Evolutionary conservation across 2,329 filamentous ascomycete species (phyloP).

Genomic region (Phyllosticta ampelicida): DNA sequence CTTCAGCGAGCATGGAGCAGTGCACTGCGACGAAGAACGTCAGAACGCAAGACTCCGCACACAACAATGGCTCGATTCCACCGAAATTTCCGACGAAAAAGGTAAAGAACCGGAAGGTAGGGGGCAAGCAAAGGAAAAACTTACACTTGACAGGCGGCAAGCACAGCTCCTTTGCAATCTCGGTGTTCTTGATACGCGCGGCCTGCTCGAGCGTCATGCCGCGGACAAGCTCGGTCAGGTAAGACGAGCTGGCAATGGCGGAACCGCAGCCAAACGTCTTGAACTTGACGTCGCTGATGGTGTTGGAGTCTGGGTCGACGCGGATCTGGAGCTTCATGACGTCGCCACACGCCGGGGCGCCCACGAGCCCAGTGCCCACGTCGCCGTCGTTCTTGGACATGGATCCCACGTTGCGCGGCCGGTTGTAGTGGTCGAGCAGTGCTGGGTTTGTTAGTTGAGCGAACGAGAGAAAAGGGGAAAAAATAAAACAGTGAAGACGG

Average conservation of each 20-base stretch:
- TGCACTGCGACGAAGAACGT: conserved; percentile 48
- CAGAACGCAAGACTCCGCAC: not conserved
- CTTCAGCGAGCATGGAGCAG: conserved; percentile 86
- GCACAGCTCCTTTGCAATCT: conserved; percentile 94
- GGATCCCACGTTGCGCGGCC: conserved; percentile 66
- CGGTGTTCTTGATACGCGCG: conserved; percentile 84
- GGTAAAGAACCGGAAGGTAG: not conserved
- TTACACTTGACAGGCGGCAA: conserved; percentile 77
- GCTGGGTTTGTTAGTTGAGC: conserved; percentile 28
- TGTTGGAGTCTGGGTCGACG: conserved; percentile 78
- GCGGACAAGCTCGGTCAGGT: conserved; percentile 85
- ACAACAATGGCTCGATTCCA: not conserved
- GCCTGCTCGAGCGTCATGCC: conserved; percentile 97
- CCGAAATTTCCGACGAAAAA: not conserved
- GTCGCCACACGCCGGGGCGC: conserved; percentile 82
- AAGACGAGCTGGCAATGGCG: conserved; percentile 89
- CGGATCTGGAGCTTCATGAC: conserved; percentile 93
- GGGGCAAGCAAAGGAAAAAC: conserved; percentile 26
- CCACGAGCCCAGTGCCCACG: conserved; percentile 84
- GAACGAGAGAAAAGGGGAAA: too few relatives aligned
- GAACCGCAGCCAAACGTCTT: conserved; percentile 95
- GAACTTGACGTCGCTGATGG: conserved; percentile 91
- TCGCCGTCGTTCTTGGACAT: conserved; percentile 70
- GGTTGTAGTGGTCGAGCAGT: conserved; percentile 71
- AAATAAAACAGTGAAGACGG: too few relatives aligned